Evolutionary conservation across 2,329 filamentous ascomycete species (phyloP), one percentile per base, ranked within the genome.

Genomic region (Monilinia polystroma): DNA sequence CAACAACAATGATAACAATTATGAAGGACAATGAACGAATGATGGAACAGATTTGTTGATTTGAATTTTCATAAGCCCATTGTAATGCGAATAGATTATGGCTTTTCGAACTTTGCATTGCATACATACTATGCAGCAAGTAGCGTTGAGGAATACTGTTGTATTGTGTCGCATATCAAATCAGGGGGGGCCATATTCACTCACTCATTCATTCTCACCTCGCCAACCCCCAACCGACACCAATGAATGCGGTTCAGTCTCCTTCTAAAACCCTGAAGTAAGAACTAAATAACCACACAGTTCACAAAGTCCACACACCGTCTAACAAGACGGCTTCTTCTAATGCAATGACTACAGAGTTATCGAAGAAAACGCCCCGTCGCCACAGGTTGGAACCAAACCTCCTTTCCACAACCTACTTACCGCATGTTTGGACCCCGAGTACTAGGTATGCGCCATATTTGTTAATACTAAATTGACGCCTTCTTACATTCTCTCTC

Each of bases 211-310:
- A n/a, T n/a, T 16, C 26, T n/a, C 14, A 47, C 43, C 57, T 23
- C 41, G 26, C 3, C 26, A 49, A 49, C 6, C 43, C 18, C 16
- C 41, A 59, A 59, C 23, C 56, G 41, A 47, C 18, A 59, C 56
- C 56, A 59, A 32, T 43, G n/a, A 43, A 18, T 11, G 8, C 14
- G 20, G 32, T 35, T 2, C 41, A 26, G 32, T 63, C 47, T 20
- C 26, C n/a, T 29, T 23, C 32, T 5, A n/a, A 32, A 26, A n/a
- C 38, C 18, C 16, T 16, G 10, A 45, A 55, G 51, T 57, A 41
- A 57, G 38, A 64, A 56, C 56, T 14, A 23, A 45, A 54, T 26
- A 56, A 64, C 56, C 29, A 43, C 26, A 54, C 8, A 64, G 16
- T 58, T 26, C 23, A 49, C 45, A n/a, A 8, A 45, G 10, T 18